phyloP scores from a whole-genome alignment of 1,139 yeast species.

The Yamadazyma diospyri region DNA sequence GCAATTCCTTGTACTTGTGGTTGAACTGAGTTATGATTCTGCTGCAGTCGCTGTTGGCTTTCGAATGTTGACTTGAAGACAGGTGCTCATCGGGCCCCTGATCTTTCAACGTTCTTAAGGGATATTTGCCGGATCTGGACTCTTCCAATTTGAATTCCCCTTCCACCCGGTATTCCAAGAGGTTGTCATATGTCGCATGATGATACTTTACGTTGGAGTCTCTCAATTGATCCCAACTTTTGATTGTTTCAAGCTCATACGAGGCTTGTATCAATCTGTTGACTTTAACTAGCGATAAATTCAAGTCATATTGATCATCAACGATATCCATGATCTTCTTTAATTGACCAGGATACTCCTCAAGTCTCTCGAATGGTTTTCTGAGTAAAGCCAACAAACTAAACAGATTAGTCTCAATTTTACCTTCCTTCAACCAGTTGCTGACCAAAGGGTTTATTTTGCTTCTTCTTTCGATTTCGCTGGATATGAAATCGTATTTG shows the following conservation, averaged over 20 bases:
- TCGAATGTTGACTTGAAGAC: conserved; percentile 3
- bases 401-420: conserved; percentile 3
- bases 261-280: conserved; percentile 15
- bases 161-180: conserved; percentile 12
- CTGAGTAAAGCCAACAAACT: conserved; percentile 9
- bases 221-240: conserved; percentile 14
- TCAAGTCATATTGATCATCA: conserved; percentile 12
- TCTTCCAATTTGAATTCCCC: conserved; percentile 10
- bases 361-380: conserved; percentile 15
- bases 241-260: conserved; percentile 10
- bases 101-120: too few species aligned
- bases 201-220: conserved; percentile 7
- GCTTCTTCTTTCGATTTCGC: conserved; percentile 6
- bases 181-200: conserved; percentile 6
- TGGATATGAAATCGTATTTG: conserved; percentile 7
- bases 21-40: not conserved
- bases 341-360: conserved; percentile 16
- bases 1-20: conserved; percentile 4
- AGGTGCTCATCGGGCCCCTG: too few species aligned
- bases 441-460: conserved; percentile 5
- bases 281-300: conserved; percentile 16
- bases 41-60: not conserved
- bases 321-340: conserved; percentile 14
- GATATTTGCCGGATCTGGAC: conserved; percentile 1
- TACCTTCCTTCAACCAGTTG: conserved; percentile 16